A percentile compares a stretch with the other conserved stretches of the same genome.
Conservation (phyloP, 1,284 basidiomycete genomes). For the Hemileia vastatrix region DNA sequence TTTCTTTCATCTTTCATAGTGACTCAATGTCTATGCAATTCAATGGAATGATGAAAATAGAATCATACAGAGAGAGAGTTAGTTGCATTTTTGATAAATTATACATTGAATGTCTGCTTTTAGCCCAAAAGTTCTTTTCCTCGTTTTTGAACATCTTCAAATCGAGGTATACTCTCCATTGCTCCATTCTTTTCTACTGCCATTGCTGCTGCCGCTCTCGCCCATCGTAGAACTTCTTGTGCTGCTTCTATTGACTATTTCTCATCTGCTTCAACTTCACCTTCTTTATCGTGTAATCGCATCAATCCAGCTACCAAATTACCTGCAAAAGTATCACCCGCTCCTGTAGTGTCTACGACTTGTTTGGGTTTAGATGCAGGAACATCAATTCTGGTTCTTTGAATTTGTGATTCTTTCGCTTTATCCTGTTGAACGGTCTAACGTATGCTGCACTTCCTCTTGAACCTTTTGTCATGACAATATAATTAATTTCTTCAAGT, state of each 20-base stretch:
- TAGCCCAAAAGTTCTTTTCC: too few relatives aligned
- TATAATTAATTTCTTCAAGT: conserved; percentile 29
- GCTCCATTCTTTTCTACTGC: conserved; percentile 40
- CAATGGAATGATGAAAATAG: too few relatives aligned
- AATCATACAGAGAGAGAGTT: too few relatives aligned
- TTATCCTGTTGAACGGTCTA: background rate
- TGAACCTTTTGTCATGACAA: conserved; percentile 38
- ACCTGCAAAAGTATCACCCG: conserved; percentile 42
- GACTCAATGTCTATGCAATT: too few relatives aligned
- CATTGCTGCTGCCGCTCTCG: conserved; percentile 34
- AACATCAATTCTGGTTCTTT: conserved; percentile 28
- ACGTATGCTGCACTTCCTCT: conserved; percentile 35
- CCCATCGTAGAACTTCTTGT: conserved; percentile 27
- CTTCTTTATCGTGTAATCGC: conserved; percentile 17
- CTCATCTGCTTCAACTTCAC: conserved; percentile 7
- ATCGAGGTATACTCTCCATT: conserved; percentile 38
- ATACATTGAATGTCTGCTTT: too few relatives aligned
- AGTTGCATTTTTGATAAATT: too few relatives aligned
- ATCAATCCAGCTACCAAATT: conserved; percentile 37
- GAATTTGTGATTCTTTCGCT: conserved; percentile 6
- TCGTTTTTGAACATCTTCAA: conserved; percentile 26
- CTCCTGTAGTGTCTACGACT: conserved; percentile 41
- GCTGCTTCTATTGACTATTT: too few relatives aligned
- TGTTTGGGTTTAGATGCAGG: conserved; percentile 29
- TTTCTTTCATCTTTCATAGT: too few relatives aligned